phyloP scores from a whole-genome alignment of 306 rosid genomes.

The Hylodesmum podocarpum region DNA sequence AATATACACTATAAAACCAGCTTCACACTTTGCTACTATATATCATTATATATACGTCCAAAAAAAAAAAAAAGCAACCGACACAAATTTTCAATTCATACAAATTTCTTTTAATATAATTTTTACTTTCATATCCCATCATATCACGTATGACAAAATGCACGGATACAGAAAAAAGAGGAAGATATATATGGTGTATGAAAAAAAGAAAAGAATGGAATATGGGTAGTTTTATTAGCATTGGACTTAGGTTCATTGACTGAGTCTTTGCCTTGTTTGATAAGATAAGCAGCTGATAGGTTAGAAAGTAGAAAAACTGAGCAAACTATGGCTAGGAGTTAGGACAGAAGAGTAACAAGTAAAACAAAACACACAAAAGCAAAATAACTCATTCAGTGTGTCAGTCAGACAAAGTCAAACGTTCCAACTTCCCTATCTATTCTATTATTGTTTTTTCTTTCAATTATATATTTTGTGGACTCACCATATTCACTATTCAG shows the following conservation, averaged over 20 bases:
- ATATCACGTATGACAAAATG: background rate
- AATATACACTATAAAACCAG: too few relatives aligned
- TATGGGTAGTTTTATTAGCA: background rate
- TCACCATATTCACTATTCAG: background rate
- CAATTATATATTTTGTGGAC: background rate
- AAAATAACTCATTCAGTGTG: background rate
- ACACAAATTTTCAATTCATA: too few relatives aligned
- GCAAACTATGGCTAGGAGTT: background rate
- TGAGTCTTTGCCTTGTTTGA: slow-evolving; percentile 24
- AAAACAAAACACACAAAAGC: background rate
- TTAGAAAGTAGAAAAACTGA: slow-evolving; percentile 13
- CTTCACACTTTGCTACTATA: too few relatives aligned
- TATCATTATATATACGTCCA: too few relatives aligned
- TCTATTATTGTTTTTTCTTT: background rate
- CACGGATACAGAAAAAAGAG: background rate
- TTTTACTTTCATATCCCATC: too few relatives aligned
- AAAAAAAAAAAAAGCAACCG: too few relatives aligned
- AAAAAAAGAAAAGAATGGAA: background rate
- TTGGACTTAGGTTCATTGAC: background rate
- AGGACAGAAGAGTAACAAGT: background rate
- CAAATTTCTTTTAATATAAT: too few relatives aligned
- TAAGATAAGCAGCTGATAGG: slow-evolving; percentile 15
- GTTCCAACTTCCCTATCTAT: background rate
- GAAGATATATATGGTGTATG: too few relatives aligned
- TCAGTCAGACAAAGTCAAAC: slow-evolving; percentile 41